Evolutionary conservation across 1,139 yeast genomes (phyloP).

Genomic region (Ogataea hybrid): DNA sequence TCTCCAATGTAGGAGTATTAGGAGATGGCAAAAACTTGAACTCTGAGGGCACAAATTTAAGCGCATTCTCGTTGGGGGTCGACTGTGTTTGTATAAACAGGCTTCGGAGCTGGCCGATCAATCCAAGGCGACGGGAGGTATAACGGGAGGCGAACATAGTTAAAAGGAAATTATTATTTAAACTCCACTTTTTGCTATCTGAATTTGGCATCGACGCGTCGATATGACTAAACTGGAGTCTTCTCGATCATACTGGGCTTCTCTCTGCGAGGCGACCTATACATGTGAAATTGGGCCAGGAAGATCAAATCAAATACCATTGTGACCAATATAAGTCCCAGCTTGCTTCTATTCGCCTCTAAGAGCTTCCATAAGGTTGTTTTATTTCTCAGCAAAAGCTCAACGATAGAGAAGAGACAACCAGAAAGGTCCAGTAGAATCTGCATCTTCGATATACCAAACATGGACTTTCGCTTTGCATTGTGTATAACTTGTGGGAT

Average conservation of each 20-base stretch:
- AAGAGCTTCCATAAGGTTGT: conserved; percentile 24
- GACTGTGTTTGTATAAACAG: conserved; percentile 54
- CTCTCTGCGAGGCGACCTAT: conserved; percentile 3
- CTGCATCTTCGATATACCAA: conserved; percentile 56
- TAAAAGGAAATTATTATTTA: conserved; percentile 1
- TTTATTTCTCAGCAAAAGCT: conserved; percentile 39
- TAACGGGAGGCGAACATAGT: conserved; percentile 4
- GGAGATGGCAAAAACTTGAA: conserved; percentile 40
- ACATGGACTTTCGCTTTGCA: conserved; percentile 49
- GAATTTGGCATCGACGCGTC: conserved; percentile 1
- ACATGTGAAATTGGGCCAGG: conserved; percentile 29
- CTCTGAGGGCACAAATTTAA: conserved; percentile 76
- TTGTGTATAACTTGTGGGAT: conserved; percentile 61
- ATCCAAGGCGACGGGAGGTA: background rate
- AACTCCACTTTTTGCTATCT: conserved; percentile 1
- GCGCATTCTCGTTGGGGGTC: conserved; percentile 91
- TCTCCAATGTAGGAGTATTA: conserved; percentile 46
- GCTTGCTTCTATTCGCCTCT: conserved; percentile 35
- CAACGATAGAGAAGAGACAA: conserved; percentile 48
- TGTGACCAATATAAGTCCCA: conserved; percentile 38
- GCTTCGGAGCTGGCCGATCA: conserved; percentile 13
- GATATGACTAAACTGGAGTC: conserved; percentile 1
- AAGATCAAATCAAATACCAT: conserved; percentile 36
- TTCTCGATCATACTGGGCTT: background rate
- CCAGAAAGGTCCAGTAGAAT: conserved; percentile 53